These are phyloP conservation scores for Erythrophleum ivorense DNA, from an alignment of 331 rosid genomes.

Conservation along the genomic window DNA sequence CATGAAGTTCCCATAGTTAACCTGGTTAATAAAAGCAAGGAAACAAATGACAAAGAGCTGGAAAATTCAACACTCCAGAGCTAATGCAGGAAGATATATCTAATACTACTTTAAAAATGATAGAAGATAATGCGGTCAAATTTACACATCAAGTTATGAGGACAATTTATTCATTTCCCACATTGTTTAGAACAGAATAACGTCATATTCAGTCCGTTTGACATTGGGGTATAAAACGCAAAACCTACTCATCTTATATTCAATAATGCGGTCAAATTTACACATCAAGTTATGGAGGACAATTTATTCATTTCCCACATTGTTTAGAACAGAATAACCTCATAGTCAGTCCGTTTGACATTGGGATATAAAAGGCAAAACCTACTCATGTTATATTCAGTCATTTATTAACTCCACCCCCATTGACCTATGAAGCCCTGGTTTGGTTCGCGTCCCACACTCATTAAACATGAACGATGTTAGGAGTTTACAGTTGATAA, in stretches of 20 bases:
- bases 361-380: too few species aligned
- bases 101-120: slow-evolving; percentile 3
- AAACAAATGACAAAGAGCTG: background rate
- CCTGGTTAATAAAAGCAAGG: slow-evolving; percentile 39
- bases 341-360: too few species aligned
- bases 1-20: slow-evolving; percentile 74
- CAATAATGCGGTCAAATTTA: too few species aligned
- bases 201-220: background rate
- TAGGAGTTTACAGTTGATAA: too few species aligned
- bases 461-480: too few species aligned
- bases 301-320: too few species aligned
- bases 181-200: background rate
- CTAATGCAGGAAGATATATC: slow-evolving; percentile 17
- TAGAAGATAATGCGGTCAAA: background rate
- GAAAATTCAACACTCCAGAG: background rate
- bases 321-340: too few species aligned
- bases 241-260: background rate
- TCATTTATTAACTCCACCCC: background rate
- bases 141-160: background rate
- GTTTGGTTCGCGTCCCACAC: too few species aligned
- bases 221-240: background rate
- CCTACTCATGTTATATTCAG: background rate
- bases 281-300: too few species aligned
- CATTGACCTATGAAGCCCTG: too few species aligned
- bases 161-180: too few species aligned